Evolutionary conservation across 495 filamentous ascomycete species (phyloP).

Genomic region (Neurospora sp.): DNA sequence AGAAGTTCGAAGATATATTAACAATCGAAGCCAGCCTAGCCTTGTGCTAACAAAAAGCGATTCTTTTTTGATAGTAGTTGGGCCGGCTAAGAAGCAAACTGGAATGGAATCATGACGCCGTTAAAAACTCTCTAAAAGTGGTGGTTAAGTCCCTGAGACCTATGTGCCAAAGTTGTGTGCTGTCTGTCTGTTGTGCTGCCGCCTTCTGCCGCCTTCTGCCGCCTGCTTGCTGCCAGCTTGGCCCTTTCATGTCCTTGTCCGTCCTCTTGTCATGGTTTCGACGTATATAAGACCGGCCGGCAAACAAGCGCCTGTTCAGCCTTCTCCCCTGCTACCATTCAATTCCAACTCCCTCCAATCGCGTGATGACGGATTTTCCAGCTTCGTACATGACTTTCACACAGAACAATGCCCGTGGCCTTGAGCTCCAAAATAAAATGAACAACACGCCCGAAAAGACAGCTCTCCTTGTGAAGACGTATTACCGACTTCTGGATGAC

Average conservation of each 20-base stretch:
- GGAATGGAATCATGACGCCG: neutral
- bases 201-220: neutral
- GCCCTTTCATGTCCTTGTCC: neutral
- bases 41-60: neutral
- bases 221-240: neutral
- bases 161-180: neutral
- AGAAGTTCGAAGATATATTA: neutral
- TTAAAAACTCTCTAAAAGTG: neutral
- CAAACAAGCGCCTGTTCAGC: neutral
- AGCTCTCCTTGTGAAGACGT: neutral
- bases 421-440: neutral
- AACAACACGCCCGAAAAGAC: neutral
- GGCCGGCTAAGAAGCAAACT: neutral
- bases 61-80: neutral
- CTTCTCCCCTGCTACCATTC: neutral
- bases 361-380: neutral
- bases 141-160: neutral
- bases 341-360: neutral
- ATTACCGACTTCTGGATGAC: constrained; percentile 32
- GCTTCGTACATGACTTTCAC: neutral
- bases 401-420: neutral
- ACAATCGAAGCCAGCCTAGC: neutral
- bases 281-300: neutral
- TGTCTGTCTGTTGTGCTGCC: neutral
- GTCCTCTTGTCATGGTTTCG: neutral